Evolutionary conservation across 805 yeast genomes (phyloP).

Genomic region (Kuraishia floccosa): DNA sequence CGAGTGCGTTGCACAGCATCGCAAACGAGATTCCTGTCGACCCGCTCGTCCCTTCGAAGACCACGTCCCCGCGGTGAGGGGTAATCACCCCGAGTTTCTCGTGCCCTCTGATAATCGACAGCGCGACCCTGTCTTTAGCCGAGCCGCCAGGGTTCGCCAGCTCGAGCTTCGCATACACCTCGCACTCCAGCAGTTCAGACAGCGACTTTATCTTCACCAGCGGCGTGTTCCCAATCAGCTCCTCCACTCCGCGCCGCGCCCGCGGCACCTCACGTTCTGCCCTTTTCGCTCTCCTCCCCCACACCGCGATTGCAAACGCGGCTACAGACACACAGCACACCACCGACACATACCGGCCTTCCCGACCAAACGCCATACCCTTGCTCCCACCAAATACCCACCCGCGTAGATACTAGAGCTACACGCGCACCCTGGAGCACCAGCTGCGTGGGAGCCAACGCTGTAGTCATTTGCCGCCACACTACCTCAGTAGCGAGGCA

Average conservation of each 20-base stretch:
- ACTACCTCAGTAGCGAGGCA: too few relatives aligned
- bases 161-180: slow-evolving; percentile 81
- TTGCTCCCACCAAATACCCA: too few relatives aligned
- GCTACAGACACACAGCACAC: background rate
- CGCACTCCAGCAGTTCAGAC: slow-evolving; percentile 64
- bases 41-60: slow-evolving; percentile 94
- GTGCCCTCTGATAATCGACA: slow-evolving; percentile 65
- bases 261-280: background rate
- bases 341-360: too few relatives aligned
- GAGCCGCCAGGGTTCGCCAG: slow-evolving; percentile 87
- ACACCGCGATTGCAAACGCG: background rate
- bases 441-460: too few relatives aligned
- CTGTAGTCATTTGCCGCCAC: too few relatives aligned
- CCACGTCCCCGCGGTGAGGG: slow-evolving; percentile 56
- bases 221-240: slow-evolving; percentile 87
- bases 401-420: too few relatives aligned
- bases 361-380: too few relatives aligned
- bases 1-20: slow-evolving; percentile 77
- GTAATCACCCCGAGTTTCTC: slow-evolving; percentile 46
- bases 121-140: slow-evolving; percentile 90
- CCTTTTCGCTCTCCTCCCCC: background rate
- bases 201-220: slow-evolving; percentile 63
- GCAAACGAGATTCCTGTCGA: slow-evolving; percentile 95
- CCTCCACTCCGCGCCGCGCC: slow-evolving; percentile 11
- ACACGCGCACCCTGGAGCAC: too few relatives aligned